Evolutionary conservation across 441 rosid species (phyloP).

Genomic region (Pelargonium myrrhifolium): DNA sequence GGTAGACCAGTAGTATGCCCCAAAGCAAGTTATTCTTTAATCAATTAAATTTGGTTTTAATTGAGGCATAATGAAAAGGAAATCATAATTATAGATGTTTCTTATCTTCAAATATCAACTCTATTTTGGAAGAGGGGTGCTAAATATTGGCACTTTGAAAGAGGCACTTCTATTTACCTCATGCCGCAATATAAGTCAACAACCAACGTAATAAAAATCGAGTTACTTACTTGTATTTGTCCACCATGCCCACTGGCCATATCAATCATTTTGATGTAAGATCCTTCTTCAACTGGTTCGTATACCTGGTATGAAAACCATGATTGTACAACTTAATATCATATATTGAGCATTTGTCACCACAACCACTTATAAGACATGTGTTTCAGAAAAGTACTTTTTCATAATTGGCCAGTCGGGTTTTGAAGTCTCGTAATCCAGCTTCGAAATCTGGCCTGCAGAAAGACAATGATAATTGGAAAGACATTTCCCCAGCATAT

Average conservation of each 20-base stretch:
- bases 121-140: not conserved
- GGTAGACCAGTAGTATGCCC: not conserved
- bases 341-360: slow-evolving; percentile 16
- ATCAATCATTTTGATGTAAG: slow-evolving; percentile 98
- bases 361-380: slow-evolving; percentile 19
- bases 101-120: slow-evolving; percentile 2
- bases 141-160: not conserved
- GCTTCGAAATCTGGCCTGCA: slow-evolving; percentile 90
- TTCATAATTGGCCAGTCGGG: slow-evolving; percentile 76
- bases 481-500: slow-evolving; percentile 15
- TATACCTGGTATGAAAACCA: slow-evolving; percentile 54
- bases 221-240: slow-evolving; percentile 71
- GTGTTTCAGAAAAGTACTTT: slow-evolving; percentile 41
- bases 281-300: slow-evolving; percentile 99
- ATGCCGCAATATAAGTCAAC: not conserved
- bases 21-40: not conserved
- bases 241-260: slow-evolving; percentile 98
- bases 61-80: not conserved
- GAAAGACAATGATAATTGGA: slow-evolving; percentile 28
- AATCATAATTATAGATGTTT: not conserved
- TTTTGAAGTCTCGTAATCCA: slow-evolving; percentile 81
- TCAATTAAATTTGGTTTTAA: not conserved
- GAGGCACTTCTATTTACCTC: slow-evolving; percentile 2
- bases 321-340: slow-evolving; percentile 10
- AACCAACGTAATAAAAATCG: not conserved